Base-by-base conservation (phyloP, 768 basidiomycete genomes). In the Macrocybe gigantea region DNA sequence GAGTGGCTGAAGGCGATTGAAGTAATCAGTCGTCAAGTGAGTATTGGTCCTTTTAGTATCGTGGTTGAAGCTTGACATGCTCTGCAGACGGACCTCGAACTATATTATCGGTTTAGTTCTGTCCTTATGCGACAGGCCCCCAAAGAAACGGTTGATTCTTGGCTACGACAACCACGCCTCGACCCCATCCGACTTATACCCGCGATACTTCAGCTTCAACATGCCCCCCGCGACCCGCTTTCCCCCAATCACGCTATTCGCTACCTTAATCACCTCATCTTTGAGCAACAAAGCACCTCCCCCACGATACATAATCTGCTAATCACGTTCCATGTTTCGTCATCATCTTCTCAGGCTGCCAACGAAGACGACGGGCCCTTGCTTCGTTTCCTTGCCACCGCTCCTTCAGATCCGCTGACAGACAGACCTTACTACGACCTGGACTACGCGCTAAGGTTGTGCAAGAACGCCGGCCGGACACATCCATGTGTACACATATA, bases 401-500 rank as follows among this genome's bases (percentile, higher is more conserved):
- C 90, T 0, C 93, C 93, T 1, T 77, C 80, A 12, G 83, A 97
- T 62, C 85, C 92, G 0, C 63, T 88, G 31, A 91, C 89, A 0
- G 82, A 80, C 5, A 84, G 83, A 60, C 95, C 95, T 2, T 95
- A 93, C 63, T 98, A 93, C 64, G 93, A 98, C 58, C 79, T 99
- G 41, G 96, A 99, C 66, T 99, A 98, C 62, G 96, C 96, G 1
- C 63, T 99, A 48, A 81, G 96, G 12, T 65, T 97, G 38, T 98
- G 94, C 73, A 94, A 91, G 61, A 79, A 82, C 56, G 74, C 85
- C 34, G 79, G 82, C 7, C 72, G 89, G 37, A 88, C 81, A 10
- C 90, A 91, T 56, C 82, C 94, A 6, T 98, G 94, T 63, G 93
- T 98, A 34, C 88, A 91, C 57, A 93, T 99, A 42, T 99, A 98